Percentiles rank a stretch among this genome's conserved stretches.
These are phyloP conservation scores for Hortiboletus campestris DNA, from an alignment of 768 basidiomycete species.

Conservation along the genomic window DNA sequence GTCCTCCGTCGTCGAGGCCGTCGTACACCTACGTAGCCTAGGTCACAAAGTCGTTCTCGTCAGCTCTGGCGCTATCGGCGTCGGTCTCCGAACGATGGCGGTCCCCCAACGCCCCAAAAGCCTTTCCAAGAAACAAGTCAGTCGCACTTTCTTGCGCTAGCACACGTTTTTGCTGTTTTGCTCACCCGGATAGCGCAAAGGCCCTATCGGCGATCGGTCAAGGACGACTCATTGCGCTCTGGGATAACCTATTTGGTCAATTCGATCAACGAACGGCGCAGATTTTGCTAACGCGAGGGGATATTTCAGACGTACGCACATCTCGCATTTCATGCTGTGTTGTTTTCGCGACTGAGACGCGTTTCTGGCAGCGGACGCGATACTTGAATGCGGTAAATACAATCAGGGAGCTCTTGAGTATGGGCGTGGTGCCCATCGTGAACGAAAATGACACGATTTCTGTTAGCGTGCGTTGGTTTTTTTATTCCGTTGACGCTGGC, in stretches of 20 bases:
- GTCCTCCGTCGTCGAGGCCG: constrained; percentile 90
- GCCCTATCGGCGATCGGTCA: constrained; percentile 97
- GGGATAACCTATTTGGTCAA: constrained; percentile 95
- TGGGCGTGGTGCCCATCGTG: constrained; percentile 97
- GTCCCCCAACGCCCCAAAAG: constrained; percentile 77
- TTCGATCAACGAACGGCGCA: constrained; percentile 95
- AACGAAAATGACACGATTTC: constrained; percentile 99
- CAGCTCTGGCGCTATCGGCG: constrained; percentile 96
- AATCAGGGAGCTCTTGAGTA: constrained; percentile 81
- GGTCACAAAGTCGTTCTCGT: constrained; percentile 96
- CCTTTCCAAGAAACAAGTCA: constrained; percentile 87
- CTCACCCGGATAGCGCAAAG: constrained; percentile 42
- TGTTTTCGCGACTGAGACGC: not conserved
- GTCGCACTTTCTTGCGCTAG: constrained; percentile 18
- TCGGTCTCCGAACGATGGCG: constrained; percentile 91
- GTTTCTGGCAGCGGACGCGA: constrained; percentile 68
- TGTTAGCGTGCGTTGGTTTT: constrained; percentile 71
- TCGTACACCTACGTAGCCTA: constrained; percentile 66
- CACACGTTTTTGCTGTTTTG: not conserved
- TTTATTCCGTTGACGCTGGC: not conserved
- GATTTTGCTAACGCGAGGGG: constrained; percentile 88
- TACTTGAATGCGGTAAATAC: constrained; percentile 98
- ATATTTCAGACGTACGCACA: constrained; percentile 86
- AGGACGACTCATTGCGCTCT: constrained; percentile 91
- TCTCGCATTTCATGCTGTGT: not conserved